phyloP scores from a whole-genome alignment of 495 filamentous ascomycete species.

The Penicillium roqueforti region DNA sequence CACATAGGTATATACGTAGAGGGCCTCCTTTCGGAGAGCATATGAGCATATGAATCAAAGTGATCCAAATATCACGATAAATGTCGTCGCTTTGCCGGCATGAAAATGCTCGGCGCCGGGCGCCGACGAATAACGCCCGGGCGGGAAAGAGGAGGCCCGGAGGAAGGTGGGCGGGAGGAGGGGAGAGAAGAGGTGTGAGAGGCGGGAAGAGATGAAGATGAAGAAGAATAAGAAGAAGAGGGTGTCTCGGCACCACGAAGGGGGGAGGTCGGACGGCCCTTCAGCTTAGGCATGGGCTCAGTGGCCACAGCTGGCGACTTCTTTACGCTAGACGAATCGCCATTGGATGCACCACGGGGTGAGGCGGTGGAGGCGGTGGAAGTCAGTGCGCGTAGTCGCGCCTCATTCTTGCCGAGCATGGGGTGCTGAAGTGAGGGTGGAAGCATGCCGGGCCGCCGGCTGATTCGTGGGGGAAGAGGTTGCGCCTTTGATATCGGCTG shows the following conservation, averaged over 20 bases:
- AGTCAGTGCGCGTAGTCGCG: conserved; percentile 15
- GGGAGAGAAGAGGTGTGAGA: neutral
- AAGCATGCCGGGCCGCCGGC: neutral
- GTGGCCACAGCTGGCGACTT: conserved; percentile 4
- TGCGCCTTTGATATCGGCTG: conserved; percentile 1
- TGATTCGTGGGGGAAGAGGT: neutral
- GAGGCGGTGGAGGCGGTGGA: no score
- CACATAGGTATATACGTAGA: neutral
- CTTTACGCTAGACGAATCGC: neutral
- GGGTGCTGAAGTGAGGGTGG: neutral
- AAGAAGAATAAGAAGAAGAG: neutral
- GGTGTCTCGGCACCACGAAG: neutral
- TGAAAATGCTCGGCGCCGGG: conserved; percentile 35
- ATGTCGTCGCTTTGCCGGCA: conserved; percentile 38
- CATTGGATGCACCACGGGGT: neutral
- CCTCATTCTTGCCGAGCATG: conserved; percentile 28
- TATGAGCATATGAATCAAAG: no score
- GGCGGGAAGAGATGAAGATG: neutral
- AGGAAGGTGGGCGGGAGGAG: neutral
- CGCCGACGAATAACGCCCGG: conserved; percentile 30
- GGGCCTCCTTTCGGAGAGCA: neutral
- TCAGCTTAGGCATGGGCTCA: neutral
- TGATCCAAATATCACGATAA: conserved; percentile 10
- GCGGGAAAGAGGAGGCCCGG: conserved; percentile 15
- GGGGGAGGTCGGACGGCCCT: conserved; percentile 14